A percentile compares a stretch with the other conserved stretches of the same genome.
These are phyloP conservation scores for Wickerhamomyces strasburgensis DNA, from an alignment of 805 yeast genomes.

Conservation along the genomic window DNA sequence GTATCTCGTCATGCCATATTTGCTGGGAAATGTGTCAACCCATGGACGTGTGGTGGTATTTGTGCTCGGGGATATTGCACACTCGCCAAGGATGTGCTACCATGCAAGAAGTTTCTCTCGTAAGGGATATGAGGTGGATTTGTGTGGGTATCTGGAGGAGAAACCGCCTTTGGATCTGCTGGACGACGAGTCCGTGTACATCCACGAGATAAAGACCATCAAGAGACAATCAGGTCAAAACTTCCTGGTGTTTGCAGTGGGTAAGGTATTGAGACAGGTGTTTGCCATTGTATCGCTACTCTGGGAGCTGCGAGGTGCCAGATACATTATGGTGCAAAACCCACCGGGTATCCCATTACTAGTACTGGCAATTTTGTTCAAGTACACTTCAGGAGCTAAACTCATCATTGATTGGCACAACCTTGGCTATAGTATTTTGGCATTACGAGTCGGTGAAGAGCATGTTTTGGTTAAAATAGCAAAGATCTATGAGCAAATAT, in stretches of 20 bases:
- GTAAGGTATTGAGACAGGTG: conserved; percentile 58
- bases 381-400: conserved; percentile 48
- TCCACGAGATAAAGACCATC: conserved; percentile 41
- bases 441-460: conserved; percentile 49
- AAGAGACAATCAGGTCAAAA: conserved; percentile 40
- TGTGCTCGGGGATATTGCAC: conserved; percentile 91
- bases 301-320: conserved; percentile 52
- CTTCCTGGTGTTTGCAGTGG: conserved; percentile 48
- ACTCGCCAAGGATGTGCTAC: conserved; percentile 91
- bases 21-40: conserved; percentile 31
- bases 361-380: conserved; percentile 53
- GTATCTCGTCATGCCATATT: conserved; percentile 31
- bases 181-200: conserved; percentile 46
- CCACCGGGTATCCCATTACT: conserved; percentile 91
- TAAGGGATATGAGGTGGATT: conserved; percentile 66
- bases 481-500: conserved; percentile 54
- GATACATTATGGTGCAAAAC: conserved; percentile 73
- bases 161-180: conserved; percentile 44
- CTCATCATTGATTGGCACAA: conserved; percentile 95
- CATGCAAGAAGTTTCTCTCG: conserved; percentile 77
- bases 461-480: conserved; percentile 59
- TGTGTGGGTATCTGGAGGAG: conserved; percentile 78
- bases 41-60: conserved; percentile 62
- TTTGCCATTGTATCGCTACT: conserved; percentile 42
- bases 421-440: conserved; percentile 77